phyloP scores from a whole-genome alignment of 2,329 filamentous ascomycete genomes.

The Waltergamsia citrina region DNA sequence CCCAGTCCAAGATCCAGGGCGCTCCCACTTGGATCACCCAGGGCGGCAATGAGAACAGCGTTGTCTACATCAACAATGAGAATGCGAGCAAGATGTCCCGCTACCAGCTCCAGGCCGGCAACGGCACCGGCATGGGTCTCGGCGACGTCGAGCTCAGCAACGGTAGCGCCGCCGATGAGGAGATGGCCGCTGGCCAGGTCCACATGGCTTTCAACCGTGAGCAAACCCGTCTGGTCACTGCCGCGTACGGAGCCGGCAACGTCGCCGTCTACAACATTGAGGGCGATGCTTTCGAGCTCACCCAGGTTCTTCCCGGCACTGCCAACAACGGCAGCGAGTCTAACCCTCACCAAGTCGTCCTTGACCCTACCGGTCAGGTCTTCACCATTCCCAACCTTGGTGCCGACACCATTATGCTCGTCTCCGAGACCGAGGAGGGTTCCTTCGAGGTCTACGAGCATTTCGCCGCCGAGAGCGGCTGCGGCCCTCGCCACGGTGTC shows the following conservation, averaged over 20 bases:
- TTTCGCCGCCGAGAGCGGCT: constrained; percentile 24
- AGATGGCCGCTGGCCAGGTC: constrained; percentile 29
- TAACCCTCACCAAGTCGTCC: constrained; percentile 36
- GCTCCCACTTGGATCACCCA: constrained; percentile 37
- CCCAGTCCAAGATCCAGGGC: constrained; percentile 21
- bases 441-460: constrained; percentile 26
- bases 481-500: constrained; percentile 40
- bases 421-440: constrained; percentile 33
- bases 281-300: constrained; percentile 21
- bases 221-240: constrained; percentile 32
- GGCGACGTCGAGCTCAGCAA: not conserved
- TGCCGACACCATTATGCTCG: constrained; percentile 33
- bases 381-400: constrained; percentile 40
- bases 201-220: constrained; percentile 35
- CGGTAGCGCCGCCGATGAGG: constrained; percentile 9
- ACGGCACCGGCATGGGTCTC: not conserved
- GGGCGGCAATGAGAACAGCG: constrained; percentile 22
- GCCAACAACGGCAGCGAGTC: constrained; percentile 20
- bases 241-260: constrained; percentile 28
- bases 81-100: constrained; percentile 26
- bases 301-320: constrained; percentile 21
- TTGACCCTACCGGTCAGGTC: constrained; percentile 38
- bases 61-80: constrained; percentile 39
- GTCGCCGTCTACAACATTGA: constrained; percentile 36
- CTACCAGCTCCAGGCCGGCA: constrained; percentile 21